Evolutionary conservation across 371 early-diverging fungal genomes (phyloP).

Genomic region (Fennellomyces sp.): DNA sequence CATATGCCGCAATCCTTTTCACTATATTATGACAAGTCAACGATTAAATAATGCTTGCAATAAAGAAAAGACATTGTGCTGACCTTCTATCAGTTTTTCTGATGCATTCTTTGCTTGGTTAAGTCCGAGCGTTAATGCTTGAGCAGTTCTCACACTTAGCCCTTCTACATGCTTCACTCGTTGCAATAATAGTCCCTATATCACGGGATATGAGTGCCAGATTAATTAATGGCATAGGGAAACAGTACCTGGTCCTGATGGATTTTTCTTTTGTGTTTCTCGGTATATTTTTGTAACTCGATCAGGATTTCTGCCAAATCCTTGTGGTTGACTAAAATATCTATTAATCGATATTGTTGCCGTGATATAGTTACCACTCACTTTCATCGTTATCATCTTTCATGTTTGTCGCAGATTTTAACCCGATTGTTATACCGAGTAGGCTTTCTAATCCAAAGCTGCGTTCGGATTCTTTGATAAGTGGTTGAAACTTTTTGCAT

Average conservation of each 20-base stretch:
- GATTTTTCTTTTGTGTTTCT: not conserved
- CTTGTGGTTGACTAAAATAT: constrained; percentile 3
- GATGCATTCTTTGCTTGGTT: constrained; percentile 27
- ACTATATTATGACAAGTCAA: no score
- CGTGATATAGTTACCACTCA: not conserved
- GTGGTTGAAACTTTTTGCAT: not conserved
- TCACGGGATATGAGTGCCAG: not conserved
- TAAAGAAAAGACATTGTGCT: no score
- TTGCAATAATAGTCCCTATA: not conserved
- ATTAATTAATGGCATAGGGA: not conserved
- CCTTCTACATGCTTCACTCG: constrained; percentile 2
- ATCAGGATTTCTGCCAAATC: not conserved
- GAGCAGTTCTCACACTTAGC: not conserved
- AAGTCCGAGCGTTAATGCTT: not conserved
- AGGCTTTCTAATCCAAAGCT: constrained; percentile 5
- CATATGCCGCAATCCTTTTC: not conserved
- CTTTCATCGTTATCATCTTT: not conserved
- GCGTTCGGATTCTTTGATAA: constrained; percentile 6
- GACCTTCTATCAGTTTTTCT: not conserved
- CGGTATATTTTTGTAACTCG: not conserved
- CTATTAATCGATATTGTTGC: not conserved
- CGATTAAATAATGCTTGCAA: no score
- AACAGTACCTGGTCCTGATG: not conserved
- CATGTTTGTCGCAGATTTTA: not conserved
- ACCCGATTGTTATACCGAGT: constrained; percentile 3